Evolutionary conservation across 805 yeast species (phyloP).

Genomic region (Wickerhamiella hasegawae): DNA sequence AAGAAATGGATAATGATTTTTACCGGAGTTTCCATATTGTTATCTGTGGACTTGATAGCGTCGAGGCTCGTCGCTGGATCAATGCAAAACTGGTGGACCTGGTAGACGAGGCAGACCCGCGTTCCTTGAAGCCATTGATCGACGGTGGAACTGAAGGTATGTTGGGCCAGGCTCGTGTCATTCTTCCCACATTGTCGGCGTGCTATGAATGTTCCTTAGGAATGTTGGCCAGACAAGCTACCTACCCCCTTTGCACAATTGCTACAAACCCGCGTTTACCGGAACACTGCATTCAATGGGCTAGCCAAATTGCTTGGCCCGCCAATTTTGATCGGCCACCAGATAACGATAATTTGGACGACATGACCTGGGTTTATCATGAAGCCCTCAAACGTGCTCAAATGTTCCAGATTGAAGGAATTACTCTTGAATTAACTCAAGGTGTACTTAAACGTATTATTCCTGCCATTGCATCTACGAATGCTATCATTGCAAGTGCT

Average conservation of each 20-base stretch:
- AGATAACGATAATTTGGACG: constrained; percentile 54
- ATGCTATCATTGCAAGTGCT: constrained; percentile 79
- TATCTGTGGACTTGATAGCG: constrained; percentile 76
- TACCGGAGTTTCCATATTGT: constrained; percentile 55
- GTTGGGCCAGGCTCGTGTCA: constrained; percentile 77
- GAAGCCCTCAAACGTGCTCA: constrained; percentile 43
- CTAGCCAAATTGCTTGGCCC: constrained; percentile 63
- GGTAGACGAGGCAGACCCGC: constrained; percentile 36
- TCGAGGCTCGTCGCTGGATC: constrained; percentile 85
- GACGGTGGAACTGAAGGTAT: constrained; percentile 97
- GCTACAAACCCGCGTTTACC: constrained; percentile 90
- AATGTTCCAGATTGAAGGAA: constrained; percentile 49
- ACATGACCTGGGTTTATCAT: constrained; percentile 46
- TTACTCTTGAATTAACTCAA: constrained; percentile 51
- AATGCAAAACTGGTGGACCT: constrained; percentile 51
- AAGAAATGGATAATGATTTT: constrained; percentile 43
- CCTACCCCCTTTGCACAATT: constrained; percentile 84
- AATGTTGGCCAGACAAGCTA: constrained; percentile 39
- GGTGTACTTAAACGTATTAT: constrained; percentile 87
- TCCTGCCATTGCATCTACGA: constrained; percentile 89
- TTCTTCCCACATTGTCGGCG: constrained; percentile 69
- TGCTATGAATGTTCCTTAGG: constrained; percentile 88
- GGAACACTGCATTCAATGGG: constrained; percentile 91
- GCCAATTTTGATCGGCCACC: constrained; percentile 25
- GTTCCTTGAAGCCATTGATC: constrained; percentile 45